A percentile compares a stretch with the other conserved stretches of the same genome.
Evolutionary conservation across 805 yeast species (phyloP).

Genomic region (Brettanomyces bruxellensis): DNA sequence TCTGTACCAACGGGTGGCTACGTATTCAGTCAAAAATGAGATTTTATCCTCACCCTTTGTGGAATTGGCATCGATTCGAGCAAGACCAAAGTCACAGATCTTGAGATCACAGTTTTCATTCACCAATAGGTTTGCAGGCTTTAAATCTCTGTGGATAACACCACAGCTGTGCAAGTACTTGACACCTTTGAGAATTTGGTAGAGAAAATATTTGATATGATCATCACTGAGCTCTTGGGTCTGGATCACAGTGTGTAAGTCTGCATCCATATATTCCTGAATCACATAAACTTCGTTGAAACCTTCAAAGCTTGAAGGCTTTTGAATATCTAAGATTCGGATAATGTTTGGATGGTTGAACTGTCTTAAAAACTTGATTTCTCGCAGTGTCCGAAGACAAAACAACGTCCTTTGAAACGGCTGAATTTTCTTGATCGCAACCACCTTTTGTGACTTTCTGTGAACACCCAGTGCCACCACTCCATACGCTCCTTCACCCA

Average conservation of each 20-base stretch:
- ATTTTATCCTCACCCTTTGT: conserved; percentile 21
- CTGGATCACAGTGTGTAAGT: conserved; percentile 53
- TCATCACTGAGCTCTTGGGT: conserved; percentile 52
- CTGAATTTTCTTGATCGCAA: conserved; percentile 70
- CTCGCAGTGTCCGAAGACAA: conserved; percentile 63
- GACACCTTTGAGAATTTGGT: conserved; percentile 62
- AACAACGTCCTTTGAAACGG: conserved; percentile 61
- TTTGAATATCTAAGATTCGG: conserved; percentile 55
- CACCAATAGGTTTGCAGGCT: conserved; percentile 62
- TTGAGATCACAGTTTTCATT: conserved; percentile 68
- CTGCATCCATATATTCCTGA: conserved; percentile 74
- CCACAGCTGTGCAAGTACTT: conserved; percentile 64
- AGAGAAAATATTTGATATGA: conserved; percentile 61
- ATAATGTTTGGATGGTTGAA: conserved; percentile 72
- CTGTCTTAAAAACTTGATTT: conserved; percentile 53
- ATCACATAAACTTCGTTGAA: conserved; percentile 68
- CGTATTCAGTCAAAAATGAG: conserved; percentile 61
- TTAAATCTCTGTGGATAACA: conserved; percentile 69
- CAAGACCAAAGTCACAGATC: conserved; percentile 72
- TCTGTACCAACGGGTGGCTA: conserved; percentile 79
- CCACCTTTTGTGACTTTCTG: conserved; percentile 45
- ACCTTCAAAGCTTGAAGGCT: conserved; percentile 46
- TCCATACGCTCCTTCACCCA: conserved; percentile 83
- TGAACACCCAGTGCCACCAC: conserved; percentile 65
- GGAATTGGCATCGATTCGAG: conserved; percentile 42